Evolutionary conservation across 768 basidiomycete genomes (phyloP).

Genomic region (Cyathus striatus): DNA sequence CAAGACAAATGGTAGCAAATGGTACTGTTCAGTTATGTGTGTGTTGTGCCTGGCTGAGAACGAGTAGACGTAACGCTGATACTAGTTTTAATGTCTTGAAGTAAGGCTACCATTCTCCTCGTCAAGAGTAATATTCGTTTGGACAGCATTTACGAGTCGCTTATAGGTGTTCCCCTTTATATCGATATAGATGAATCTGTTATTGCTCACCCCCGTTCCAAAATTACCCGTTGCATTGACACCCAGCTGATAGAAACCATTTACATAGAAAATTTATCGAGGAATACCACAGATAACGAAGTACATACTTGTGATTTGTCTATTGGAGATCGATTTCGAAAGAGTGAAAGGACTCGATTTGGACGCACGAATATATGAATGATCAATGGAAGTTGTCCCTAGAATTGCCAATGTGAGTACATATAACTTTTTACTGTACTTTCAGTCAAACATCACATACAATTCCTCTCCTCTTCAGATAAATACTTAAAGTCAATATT

Average conservation of each 20-base stretch:
- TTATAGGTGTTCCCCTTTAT: conserved; percentile 55
- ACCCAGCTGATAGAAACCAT: conserved; percentile 44
- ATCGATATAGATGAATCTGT: conserved; percentile 61
- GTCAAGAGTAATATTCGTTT: conserved; percentile 59
- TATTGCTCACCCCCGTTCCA: conserved; percentile 69
- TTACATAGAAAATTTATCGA: conserved; percentile 17
- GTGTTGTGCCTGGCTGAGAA: no score
- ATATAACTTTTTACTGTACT: background rate
- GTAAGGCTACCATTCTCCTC: background rate
- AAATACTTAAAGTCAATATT: conserved; percentile 38
- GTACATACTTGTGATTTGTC: background rate
- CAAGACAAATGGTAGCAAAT: no score
- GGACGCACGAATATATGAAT: conserved; percentile 53
- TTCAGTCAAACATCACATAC: conserved; percentile 16
- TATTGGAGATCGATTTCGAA: background rate
- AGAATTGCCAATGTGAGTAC: background rate
- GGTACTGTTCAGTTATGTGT: no score
- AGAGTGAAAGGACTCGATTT: background rate
- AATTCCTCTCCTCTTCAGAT: conserved; percentile 26
- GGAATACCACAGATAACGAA: background rate
- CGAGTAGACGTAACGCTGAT: no score
- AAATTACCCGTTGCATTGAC: conserved; percentile 34
- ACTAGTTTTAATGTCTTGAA: background rate
- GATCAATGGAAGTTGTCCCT: conserved; percentile 58
- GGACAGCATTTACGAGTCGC: conserved; percentile 54